Evolutionary conservation across 2,329 filamentous ascomycete genomes (phyloP).

Genomic region (Colletotrichum sublineola): DNA sequence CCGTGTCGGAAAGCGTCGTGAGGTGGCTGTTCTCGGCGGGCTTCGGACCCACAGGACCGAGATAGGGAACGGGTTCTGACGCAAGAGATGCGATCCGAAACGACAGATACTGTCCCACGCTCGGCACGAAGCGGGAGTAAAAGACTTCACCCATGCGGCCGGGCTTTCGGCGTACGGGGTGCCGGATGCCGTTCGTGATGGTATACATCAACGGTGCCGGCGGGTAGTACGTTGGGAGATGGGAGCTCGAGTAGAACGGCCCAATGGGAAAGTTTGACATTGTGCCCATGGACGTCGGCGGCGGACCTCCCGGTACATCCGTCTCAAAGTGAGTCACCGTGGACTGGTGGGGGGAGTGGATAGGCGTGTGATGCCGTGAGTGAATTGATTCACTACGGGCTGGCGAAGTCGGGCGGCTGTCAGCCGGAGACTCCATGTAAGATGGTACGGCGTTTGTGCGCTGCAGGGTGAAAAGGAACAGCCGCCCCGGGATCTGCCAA

Average conservation of each 20-base stretch:
- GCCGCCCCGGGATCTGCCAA: slow-evolving; percentile 90
- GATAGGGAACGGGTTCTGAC: slow-evolving; percentile 71
- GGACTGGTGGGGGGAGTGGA: slow-evolving; percentile 48
- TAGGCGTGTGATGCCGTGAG: slow-evolving; percentile 45
- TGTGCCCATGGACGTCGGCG: slow-evolving; percentile 51
- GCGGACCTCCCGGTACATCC: slow-evolving; percentile 57
- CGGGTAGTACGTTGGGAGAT: slow-evolving; percentile 92
- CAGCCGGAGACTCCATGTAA: slow-evolving; percentile 64
- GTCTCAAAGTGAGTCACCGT: slow-evolving; percentile 43
- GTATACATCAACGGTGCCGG: slow-evolving; percentile 86
- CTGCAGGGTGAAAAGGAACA: slow-evolving; percentile 89
- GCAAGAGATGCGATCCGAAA: slow-evolving; percentile 87
- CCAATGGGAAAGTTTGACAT: slow-evolving; percentile 64
- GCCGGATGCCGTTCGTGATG: slow-evolving; percentile 82
- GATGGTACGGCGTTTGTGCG: slow-evolving; percentile 61
- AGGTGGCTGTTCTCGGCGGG: slow-evolving; percentile 58
- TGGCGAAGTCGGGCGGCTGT: slow-evolving; percentile 68
- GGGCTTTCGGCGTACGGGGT: slow-evolving; percentile 89
- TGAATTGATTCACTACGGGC: slow-evolving; percentile 51
- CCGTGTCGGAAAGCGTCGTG: slow-evolving; percentile 62
- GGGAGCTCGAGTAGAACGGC: slow-evolving; percentile 85
- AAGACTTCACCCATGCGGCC: slow-evolving; percentile 92
- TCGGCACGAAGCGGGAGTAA: slow-evolving; percentile 89
- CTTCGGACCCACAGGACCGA: slow-evolving; percentile 66
- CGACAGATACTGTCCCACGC: slow-evolving; percentile 84